These are phyloP conservation scores for Coccinonectria pachysandricola DNA, from an alignment of 2,329 filamentous ascomycete genomes.

Conservation along the genomic window DNA sequence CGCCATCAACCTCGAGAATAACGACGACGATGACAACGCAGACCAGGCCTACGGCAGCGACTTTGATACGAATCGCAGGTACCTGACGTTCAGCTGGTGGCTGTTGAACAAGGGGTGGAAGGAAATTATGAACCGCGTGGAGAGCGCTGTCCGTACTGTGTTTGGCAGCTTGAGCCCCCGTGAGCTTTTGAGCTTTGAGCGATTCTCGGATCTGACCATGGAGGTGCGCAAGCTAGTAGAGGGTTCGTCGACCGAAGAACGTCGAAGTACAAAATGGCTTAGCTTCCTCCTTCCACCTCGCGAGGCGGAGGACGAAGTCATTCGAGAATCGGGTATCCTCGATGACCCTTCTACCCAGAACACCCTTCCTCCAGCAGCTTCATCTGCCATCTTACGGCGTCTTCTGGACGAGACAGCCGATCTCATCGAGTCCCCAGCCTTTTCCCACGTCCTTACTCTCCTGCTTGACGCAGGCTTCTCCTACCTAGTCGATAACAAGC, in stretches of 20 bases:
- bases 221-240: conserved; percentile 81
- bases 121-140: conserved; percentile 70
- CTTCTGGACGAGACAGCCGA: conserved; percentile 94
- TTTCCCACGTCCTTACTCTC: conserved; percentile 74
- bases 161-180: conserved; percentile 84
- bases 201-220: conserved; percentile 68
- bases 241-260: conserved; percentile 39
- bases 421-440: conserved; percentile 86
- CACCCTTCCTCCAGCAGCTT: conserved; percentile 29
- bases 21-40: conserved; percentile 78
- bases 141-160: conserved; percentile 75
- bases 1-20: conserved; percentile 82
- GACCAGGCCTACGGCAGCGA: conserved; percentile 83
- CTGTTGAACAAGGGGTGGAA: conserved; percentile 83
- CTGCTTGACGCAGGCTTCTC: conserved; percentile 84
- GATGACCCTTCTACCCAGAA: conserved; percentile 33
- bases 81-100: conserved; percentile 98
- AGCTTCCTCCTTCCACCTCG: conserved; percentile 69
- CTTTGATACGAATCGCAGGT: conserved; percentile 90
- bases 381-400: conserved; percentile 57
- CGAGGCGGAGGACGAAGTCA: conserved; percentile 71
- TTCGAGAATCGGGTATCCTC: conserved; percentile 75
- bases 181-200: conserved; percentile 74
- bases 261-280: conserved; percentile 57
- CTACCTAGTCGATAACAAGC: conserved; percentile 70